Evolutionary conservation across 176 grass and related monocot species (phyloP).

Genomic region (Paspalum vaginatum): DNA sequence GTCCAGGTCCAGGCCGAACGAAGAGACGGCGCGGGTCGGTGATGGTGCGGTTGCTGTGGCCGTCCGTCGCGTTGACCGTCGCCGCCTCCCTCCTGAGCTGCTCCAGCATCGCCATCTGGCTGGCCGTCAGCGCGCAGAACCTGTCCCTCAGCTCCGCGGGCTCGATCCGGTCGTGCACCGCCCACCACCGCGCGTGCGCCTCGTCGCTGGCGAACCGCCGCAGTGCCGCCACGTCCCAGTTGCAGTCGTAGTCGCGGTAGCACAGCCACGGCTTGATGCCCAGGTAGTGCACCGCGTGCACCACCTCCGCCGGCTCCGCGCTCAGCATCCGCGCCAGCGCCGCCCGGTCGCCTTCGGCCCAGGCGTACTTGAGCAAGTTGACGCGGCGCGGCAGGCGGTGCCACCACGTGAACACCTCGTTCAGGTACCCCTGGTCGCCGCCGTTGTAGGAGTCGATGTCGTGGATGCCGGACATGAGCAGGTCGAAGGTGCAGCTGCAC

Average conservation of each 20-base stretch:
- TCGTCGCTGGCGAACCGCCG: constrained; percentile 57
- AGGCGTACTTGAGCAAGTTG: constrained; percentile 68
- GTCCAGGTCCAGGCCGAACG: neutral
- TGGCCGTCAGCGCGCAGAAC: constrained; percentile 41
- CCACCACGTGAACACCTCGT: constrained; percentile 97
- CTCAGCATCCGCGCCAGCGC: constrained; percentile 33
- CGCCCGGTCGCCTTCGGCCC: constrained; percentile 37
- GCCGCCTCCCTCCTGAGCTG: constrained; percentile 46
- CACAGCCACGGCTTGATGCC: constrained; percentile 77
- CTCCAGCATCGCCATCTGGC: constrained; percentile 48
- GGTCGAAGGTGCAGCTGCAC: constrained; percentile 67
- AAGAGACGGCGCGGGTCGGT: constrained; percentile 35
- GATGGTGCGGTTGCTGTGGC: constrained; percentile 55
- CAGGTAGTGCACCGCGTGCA: constrained; percentile 67
- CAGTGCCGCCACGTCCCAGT: constrained; percentile 55
- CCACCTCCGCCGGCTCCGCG: constrained; percentile 38
- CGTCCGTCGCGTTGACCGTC: constrained; percentile 33
- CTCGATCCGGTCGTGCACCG: constrained; percentile 58
- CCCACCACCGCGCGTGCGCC: constrained; percentile 59
- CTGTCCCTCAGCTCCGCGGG: constrained; percentile 33
- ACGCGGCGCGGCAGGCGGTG: constrained; percentile 72
- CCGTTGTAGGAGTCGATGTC: constrained; percentile 84
- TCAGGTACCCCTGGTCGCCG: constrained; percentile 92
- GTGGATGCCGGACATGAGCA: constrained; percentile 63
- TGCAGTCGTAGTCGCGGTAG: constrained; percentile 84